These are phyloP conservation scores for Vitis hybrid DNA, from an alignment of 177 flowering plant genomes.

Conservation along the genomic window DNA sequence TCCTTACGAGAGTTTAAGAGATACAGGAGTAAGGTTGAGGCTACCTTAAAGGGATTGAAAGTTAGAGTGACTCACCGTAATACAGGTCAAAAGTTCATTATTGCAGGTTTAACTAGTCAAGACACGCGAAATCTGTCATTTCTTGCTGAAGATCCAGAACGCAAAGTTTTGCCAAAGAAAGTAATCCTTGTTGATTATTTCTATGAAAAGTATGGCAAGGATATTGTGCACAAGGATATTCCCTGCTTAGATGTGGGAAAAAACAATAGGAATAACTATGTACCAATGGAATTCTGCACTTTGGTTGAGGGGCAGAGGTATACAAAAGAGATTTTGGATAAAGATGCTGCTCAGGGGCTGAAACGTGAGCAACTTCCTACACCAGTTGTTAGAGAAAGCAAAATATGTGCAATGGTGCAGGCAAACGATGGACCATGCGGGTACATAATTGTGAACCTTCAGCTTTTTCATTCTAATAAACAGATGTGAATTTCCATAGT, in stretches of 20 bases:
- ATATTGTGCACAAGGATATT: slow-evolving; percentile 35
- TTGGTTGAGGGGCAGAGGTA: slow-evolving; percentile 69
- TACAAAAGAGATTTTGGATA: slow-evolving; percentile 50
- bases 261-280: slow-evolving; percentile 36
- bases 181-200: slow-evolving; percentile 50
- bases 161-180: slow-evolving; percentile 16
- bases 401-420: slow-evolving; percentile 42
- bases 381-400: slow-evolving; percentile 34
- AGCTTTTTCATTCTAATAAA: no score
- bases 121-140: slow-evolving; percentile 29
- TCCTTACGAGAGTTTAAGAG: slow-evolving; percentile 7
- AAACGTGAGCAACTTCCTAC: slow-evolving; percentile 32
- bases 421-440: slow-evolving; percentile 59
- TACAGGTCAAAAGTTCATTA: slow-evolving; percentile 50
- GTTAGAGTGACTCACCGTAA: slow-evolving; percentile 61
- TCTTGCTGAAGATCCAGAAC: slow-evolving; percentile 30
- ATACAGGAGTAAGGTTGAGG: slow-evolving; percentile 18
- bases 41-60: slow-evolving; percentile 45
- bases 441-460: slow-evolving; percentile 34
- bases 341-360: slow-evolving; percentile 18
- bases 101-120: slow-evolving; percentile 37
- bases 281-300: slow-evolving; percentile 80
- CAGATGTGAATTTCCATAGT: no score
- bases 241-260: slow-evolving; percentile 75
- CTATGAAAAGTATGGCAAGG: slow-evolving; percentile 37